A percentile compares a stretch with the other conserved stretches of the same genome.
Conservation (phyloP, 2,329 filamentous ascomycete genomes). For the Phoma sp. region DNA sequence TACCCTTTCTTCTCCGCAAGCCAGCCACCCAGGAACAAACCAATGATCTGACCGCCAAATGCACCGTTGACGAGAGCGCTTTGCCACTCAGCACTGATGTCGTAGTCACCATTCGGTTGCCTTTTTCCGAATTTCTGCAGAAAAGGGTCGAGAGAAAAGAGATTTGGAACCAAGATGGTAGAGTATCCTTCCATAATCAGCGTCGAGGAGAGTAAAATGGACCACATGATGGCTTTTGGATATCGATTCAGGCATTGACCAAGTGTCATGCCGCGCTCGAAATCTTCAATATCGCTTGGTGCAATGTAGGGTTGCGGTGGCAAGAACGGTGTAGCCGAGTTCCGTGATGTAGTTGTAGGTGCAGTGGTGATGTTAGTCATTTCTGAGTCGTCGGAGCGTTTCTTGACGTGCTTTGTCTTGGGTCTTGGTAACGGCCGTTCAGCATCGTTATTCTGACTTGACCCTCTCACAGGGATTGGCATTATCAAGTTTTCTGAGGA, state of each 20-base stretch:
- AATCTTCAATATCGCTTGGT: background rate
- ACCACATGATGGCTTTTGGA: slow-evolving; percentile 84
- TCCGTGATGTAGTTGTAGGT: background rate
- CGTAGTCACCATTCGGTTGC: slow-evolving; percentile 26
- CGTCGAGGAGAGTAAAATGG: slow-evolving; percentile 78
- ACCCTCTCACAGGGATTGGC: background rate
- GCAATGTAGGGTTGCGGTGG: background rate
- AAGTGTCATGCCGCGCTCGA: slow-evolving; percentile 51
- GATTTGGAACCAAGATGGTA: slow-evolving; percentile 76
- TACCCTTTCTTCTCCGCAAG: slow-evolving; percentile 48
- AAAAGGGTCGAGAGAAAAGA: slow-evolving; percentile 59
- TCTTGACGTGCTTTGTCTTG: background rate
- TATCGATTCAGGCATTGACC: slow-evolving; percentile 76
- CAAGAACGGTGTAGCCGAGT: slow-evolving; percentile 6
- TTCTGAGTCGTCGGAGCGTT: background rate
- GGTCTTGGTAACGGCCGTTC: background rate
- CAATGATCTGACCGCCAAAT: slow-evolving; percentile 48
- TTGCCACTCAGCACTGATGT: slow-evolving; percentile 51
- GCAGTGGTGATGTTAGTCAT: background rate
- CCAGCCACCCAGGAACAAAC: slow-evolving; percentile 50
- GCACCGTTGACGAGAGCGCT: slow-evolving; percentile 50
- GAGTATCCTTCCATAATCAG: slow-evolving; percentile 91
- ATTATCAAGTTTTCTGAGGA: background rate
- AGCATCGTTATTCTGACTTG: background rate
- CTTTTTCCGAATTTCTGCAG: slow-evolving; percentile 43